Evolutionary conservation across 2,329 filamentous ascomycete species (phyloP).

Genomic region (Clathrospora elynae): DNA sequence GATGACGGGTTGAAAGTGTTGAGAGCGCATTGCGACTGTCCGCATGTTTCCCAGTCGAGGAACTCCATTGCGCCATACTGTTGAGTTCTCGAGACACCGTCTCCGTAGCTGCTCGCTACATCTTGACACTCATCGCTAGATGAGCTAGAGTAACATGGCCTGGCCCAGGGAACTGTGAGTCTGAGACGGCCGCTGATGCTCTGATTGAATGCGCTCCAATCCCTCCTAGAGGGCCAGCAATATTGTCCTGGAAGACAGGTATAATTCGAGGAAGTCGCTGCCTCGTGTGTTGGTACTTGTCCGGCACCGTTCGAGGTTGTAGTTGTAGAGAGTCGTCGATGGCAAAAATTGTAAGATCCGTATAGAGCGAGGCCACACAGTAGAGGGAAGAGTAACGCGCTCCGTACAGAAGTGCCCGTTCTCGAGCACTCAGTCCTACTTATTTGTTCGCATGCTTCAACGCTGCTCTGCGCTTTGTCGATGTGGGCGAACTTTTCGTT

Average conservation of each 20-base stretch:
- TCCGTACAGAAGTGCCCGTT: slow-evolving; percentile 2
- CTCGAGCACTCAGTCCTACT: neutral
- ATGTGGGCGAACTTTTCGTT: slow-evolving; percentile 18
- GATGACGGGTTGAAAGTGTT: slow-evolving; percentile 34
- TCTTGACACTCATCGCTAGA: slow-evolving; percentile 29
- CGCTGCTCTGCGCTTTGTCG: slow-evolving; percentile 4
- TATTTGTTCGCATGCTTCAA: neutral
- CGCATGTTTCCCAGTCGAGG: slow-evolving; percentile 44
- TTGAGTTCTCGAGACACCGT: slow-evolving; percentile 31
- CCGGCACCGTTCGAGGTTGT: neutral
- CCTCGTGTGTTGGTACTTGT: neutral
- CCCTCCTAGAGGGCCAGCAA: slow-evolving; percentile 43
- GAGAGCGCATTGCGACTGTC: slow-evolving; percentile 37
- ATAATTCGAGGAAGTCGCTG: slow-evolving; percentile 27
- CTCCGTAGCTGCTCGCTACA: slow-evolving; percentile 31
- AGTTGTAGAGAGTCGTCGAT: neutral
- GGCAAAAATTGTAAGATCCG: slow-evolving; percentile 8
- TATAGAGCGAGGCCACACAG: slow-evolving; percentile 13
- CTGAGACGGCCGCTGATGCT: slow-evolving; percentile 39
- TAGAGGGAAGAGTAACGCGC: slow-evolving; percentile 7
- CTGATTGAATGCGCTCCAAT: slow-evolving; percentile 42
- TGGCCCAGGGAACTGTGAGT: slow-evolving; percentile 41
- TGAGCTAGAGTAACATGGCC: slow-evolving; percentile 33
- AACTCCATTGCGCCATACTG: slow-evolving; percentile 46
- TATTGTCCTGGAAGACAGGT: slow-evolving; percentile 45